A percentile compares a stretch with the other conserved stretches of the same genome.
These are phyloP conservation scores for Sporothrix curviconia DNA, from an alignment of 2,329 filamentous ascomycete species.

Conservation along the genomic window DNA sequence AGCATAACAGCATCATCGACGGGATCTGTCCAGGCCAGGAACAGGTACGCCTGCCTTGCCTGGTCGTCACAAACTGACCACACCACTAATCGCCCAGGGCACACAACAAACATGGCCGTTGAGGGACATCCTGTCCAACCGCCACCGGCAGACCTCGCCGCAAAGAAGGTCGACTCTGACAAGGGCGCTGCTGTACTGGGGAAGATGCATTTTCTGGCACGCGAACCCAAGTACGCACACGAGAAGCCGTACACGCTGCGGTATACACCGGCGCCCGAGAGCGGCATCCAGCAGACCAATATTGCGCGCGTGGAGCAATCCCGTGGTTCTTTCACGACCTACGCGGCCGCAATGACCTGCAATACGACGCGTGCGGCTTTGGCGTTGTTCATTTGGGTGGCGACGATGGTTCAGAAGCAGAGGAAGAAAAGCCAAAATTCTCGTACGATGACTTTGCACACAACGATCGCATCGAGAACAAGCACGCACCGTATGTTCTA, in stretches of 20 bases:
- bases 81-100: not conserved
- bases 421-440: too few species aligned
- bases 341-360: slow-evolving; percentile 9
- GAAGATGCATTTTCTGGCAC: slow-evolving; percentile 16
- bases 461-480: slow-evolving; percentile 7
- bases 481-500: slow-evolving; percentile 15
- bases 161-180: not conserved
- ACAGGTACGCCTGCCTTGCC: too few species aligned
- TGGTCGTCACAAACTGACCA: too few species aligned
- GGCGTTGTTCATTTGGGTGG: not conserved
- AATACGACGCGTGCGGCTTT: slow-evolving; percentile 16
- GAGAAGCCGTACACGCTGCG: slow-evolving; percentile 20
- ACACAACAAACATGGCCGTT: slow-evolving; percentile 1
- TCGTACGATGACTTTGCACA: slow-evolving; percentile 11
- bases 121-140: not conserved
- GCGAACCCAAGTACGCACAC: slow-evolving; percentile 14
- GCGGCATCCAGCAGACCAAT: slow-evolving; percentile 17
- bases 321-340: slow-evolving; percentile 10
- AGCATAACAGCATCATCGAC: not conserved
- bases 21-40: too few species aligned
- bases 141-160: not conserved
- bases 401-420: not conserved
- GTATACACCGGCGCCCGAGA: slow-evolving; percentile 14
- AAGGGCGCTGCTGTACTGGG: slow-evolving; percentile 1
- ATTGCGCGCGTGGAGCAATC: slow-evolving; percentile 17